These are phyloP conservation scores for Blepharisma undulans DNA, from an alignment of 169 alveolate genomes.

Conservation along the genomic window DNA sequence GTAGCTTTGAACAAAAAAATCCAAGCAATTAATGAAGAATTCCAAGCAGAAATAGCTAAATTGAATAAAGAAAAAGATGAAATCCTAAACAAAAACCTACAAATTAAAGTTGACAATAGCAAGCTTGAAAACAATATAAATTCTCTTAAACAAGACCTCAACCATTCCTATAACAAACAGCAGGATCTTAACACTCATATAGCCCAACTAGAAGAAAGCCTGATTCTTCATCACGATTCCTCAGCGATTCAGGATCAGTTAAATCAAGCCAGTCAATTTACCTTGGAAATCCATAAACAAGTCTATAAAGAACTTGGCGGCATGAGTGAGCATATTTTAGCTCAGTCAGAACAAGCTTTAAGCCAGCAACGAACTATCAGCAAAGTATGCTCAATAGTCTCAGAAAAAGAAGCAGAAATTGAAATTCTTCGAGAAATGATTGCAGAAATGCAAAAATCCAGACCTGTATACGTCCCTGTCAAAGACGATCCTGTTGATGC, in stretches of 20 bases:
- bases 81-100: background rate
- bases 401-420: conserved; percentile 28
- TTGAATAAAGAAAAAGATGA: background rate
- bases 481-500: conserved; percentile 58
- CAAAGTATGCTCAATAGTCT: background rate
- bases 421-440: background rate
- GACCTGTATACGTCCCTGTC: conserved; percentile 47
- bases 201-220: background rate
- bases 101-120: background rate
- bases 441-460: conserved; percentile 18
- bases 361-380: background rate
- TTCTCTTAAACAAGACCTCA: background rate
- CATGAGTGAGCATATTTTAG: background rate
- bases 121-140: background rate
- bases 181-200: background rate
- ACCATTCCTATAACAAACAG: background rate
- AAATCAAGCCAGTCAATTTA: background rate
- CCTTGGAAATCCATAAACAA: background rate
- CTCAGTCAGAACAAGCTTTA: background rate
- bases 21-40: background rate
- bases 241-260: background rate
- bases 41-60: background rate
- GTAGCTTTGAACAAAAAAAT: background rate
- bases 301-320: background rate
- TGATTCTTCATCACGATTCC: background rate